phyloP scores from a whole-genome alignment of 176 grass and related monocot species.

The Oryza glaberrima region DNA sequence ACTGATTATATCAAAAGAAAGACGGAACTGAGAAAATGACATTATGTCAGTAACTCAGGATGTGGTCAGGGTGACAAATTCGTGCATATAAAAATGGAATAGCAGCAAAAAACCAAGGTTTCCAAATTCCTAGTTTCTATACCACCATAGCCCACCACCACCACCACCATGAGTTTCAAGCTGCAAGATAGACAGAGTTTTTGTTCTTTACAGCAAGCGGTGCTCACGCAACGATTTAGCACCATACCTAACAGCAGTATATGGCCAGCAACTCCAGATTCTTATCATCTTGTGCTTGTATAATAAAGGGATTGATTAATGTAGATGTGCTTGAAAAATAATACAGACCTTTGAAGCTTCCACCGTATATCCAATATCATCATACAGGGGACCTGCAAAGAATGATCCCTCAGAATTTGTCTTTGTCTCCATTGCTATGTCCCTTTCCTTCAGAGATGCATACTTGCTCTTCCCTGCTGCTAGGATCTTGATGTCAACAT shows the following conservation, averaged over 20 bases:
- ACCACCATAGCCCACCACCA: background rate
- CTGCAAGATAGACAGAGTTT: background rate
- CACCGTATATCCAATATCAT: slow-evolving; percentile 84
- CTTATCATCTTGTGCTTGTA: background rate
- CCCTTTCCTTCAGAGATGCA: slow-evolving; percentile 65
- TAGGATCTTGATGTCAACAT: slow-evolving; percentile 78
- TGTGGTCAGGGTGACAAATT: background rate
- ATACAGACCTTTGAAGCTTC: slow-evolving; percentile 84
- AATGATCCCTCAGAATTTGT: slow-evolving; percentile 76
- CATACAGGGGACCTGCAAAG: slow-evolving; percentile 81
- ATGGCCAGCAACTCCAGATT: slow-evolving; percentile 11
- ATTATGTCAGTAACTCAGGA: background rate
- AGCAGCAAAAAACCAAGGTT: background rate
- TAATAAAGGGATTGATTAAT: slow-evolving; percentile 22
- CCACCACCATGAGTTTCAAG: background rate
- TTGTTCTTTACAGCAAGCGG: background rate
- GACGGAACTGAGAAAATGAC: background rate
- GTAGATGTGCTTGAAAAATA: slow-evolving; percentile 28
- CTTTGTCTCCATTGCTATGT: slow-evolving; percentile 80
- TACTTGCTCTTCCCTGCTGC: slow-evolving; percentile 69
- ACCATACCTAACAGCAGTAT: background rate
- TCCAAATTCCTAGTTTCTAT: background rate
- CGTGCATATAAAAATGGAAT: background rate
- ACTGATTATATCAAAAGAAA: background rate
- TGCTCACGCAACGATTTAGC: background rate